phyloP scores from a whole-genome alignment of 2,329 filamentous ascomycete genomes.

The Chrysoporthe deuterocubensis region DNA sequence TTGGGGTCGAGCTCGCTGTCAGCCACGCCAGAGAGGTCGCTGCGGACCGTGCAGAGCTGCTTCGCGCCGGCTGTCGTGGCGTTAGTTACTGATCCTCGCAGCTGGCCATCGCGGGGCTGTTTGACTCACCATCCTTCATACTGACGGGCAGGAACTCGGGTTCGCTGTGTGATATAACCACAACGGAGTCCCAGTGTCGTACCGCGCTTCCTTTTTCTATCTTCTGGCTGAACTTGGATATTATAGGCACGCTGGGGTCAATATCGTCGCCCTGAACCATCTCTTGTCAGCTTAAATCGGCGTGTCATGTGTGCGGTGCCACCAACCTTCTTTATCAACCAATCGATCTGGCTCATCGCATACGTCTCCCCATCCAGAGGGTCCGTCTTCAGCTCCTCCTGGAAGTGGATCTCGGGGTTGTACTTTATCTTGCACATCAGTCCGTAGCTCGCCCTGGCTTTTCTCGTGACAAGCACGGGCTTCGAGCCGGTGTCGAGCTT shows the following conservation, averaged over 20 bases:
- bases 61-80: conserved; percentile 39
- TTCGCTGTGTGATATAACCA: conserved; percentile 47
- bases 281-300: too few species aligned
- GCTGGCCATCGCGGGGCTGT: too few species aligned
- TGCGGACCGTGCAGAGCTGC: conserved; percentile 46
- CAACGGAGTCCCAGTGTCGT: conserved; percentile 43
- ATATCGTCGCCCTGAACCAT: conserved; percentile 43
- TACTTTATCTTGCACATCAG: conserved; percentile 44
- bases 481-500: conserved; percentile 45
- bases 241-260: conserved; percentile 40
- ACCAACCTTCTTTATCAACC: conserved; percentile 45
- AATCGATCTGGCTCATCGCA: conserved; percentile 47
- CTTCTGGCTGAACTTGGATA: conserved; percentile 41
- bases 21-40: conserved; percentile 45
- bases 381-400: conserved; percentile 43
- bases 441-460: conserved; percentile 49
- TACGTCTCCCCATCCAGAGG: conserved; percentile 41
- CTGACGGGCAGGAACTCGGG: conserved; percentile 41
- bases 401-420: conserved; percentile 40
- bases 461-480: conserved; percentile 47
- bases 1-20: conserved; percentile 44
- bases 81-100: neutral
- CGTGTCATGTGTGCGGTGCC: neutral
- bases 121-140: conserved; percentile 41
- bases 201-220: conserved; percentile 40